phyloP scores from a whole-genome alignment of 257 asterid species.

The Knoxia roxburghii region DNA sequence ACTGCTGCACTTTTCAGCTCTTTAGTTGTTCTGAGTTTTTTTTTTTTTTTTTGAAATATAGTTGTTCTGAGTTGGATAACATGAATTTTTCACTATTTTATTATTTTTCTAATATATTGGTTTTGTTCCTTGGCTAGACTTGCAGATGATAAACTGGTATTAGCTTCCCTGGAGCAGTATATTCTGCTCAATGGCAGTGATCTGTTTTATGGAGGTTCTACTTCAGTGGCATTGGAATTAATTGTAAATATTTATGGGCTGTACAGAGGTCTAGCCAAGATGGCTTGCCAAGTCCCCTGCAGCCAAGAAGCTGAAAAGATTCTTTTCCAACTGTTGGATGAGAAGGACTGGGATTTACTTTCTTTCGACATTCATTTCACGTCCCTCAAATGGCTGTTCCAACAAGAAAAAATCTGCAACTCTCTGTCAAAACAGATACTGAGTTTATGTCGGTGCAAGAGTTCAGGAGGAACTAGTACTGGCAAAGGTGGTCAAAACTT shows the following conservation, averaged over 20 bases:
- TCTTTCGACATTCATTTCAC: conserved; percentile 54
- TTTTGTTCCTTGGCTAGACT: conserved; percentile 35
- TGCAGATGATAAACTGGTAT: conserved; percentile 75
- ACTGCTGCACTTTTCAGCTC: not conserved
- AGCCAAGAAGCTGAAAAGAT: conserved; percentile 86
- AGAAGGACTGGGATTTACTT: conserved; percentile 74
- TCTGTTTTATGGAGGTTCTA: conserved; percentile 32
- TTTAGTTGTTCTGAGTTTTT: not conserved
- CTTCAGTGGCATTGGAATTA: conserved; percentile 44
- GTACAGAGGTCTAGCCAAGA: conserved; percentile 71
- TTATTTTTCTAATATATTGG: not conserved
- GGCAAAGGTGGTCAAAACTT: conserved; percentile 30
- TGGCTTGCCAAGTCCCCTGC: conserved; percentile 73
- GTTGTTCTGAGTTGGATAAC: not conserved
- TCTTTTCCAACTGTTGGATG: conserved; percentile 53
- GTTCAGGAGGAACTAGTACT: conserved; percentile 25
- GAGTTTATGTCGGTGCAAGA: conserved; percentile 50
- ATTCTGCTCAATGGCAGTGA: conserved; percentile 63
- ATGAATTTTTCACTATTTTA: conserved; percentile 6
- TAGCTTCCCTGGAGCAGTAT: conserved; percentile 91
- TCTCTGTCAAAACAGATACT: conserved; percentile 54
- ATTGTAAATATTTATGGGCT: conserved; percentile 66
- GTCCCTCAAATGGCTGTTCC: conserved; percentile 86
- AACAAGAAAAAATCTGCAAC: conserved; percentile 75
- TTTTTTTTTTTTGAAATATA: too few species aligned